Base-by-base conservation (phyloP, 1,284 basidiomycete species). In the Athelia psychrophila region DNA sequence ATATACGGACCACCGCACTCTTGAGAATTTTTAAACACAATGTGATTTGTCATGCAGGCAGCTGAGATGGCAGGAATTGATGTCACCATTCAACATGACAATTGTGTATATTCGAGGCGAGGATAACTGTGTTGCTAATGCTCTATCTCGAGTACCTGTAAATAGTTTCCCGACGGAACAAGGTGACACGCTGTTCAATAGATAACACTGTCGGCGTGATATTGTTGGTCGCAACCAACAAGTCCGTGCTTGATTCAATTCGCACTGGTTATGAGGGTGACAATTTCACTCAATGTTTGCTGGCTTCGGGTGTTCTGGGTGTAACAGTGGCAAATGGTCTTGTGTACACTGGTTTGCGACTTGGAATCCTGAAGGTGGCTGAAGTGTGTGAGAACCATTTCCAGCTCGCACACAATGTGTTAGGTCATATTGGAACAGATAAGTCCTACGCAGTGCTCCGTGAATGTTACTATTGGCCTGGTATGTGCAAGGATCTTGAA, bases 371-470 rank as follows among this genome's bases (percentile, higher is more conserved):
- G n/a, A 35, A n/a, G 33, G n/a, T n/a, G 33, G 33, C 12, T 12
- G 16, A 3, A 18, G 60, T 2, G 20, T 23, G 10, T 45, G 51
- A 20, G 45, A 47, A n/a, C 19, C 42, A 60, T 8, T 52, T 61
- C 20, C 30, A 47, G 12, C 53, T 63, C 15, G 57, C 62, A 3
- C 63, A 67, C 44, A 52, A 60, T 10, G 19, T 44, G 3, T 44
- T 60, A 1, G 61, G 63, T 0, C 62, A 66, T 23, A 56, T 64
- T 36, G 61, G 64, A 3, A 3, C 45, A 8, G 40, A 56, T 16
- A 67, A 67, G 48, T 52, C 52, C 8, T 57, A 60, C 27, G 27
- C 33, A 3, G n/a, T 55, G 0, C 51, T 66, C 1, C 44, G 46
- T 1, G 25, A 30, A 4, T 48, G 53, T 3, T 61, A 58, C 48